Evolutionary conservation across 2,329 filamentous ascomycete species (phyloP).

Genomic region (Apiospora kogelbergensis): DNA sequence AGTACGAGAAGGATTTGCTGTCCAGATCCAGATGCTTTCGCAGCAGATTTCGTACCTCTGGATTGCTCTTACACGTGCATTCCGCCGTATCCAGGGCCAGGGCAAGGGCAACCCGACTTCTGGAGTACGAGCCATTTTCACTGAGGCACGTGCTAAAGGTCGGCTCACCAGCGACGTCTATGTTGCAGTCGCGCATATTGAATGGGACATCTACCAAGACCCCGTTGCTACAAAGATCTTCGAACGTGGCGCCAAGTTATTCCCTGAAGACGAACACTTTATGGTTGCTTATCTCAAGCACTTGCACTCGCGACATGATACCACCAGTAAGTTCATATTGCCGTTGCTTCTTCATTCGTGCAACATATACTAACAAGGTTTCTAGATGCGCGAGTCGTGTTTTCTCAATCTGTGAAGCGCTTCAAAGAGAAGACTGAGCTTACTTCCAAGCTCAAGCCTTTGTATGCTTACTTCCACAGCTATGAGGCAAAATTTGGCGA

Average conservation of each 20-base stretch:
- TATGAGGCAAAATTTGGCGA: slow-evolving; percentile 96
- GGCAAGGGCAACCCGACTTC: slow-evolving; percentile 58
- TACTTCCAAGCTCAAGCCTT: slow-evolving; percentile 72
- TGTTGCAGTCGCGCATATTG: slow-evolving; percentile 86
- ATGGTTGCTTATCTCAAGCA: slow-evolving; percentile 96
- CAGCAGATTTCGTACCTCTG: slow-evolving; percentile 89
- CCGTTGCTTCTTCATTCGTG: slow-evolving; percentile 17
- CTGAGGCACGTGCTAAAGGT: slow-evolving; percentile 82
- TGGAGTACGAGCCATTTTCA: slow-evolving; percentile 85
- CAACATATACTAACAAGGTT: slow-evolving; percentile 16
- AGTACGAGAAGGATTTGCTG: slow-evolving; percentile 66
- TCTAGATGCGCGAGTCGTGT: slow-evolving; percentile 87
- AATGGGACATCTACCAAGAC: slow-evolving; percentile 95
- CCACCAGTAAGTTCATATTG: slow-evolving; percentile 71
- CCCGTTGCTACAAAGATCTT: slow-evolving; percentile 92
- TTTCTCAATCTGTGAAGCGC: slow-evolving; percentile 88
- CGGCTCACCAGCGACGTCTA: slow-evolving; percentile 94
- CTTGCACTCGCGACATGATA: slow-evolving; percentile 86
- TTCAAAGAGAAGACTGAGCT: slow-evolving; percentile 76
- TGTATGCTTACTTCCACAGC: slow-evolving; percentile 91
- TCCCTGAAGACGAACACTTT: slow-evolving; percentile 90
- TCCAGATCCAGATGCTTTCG: slow-evolving; percentile 74
- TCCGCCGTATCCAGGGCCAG: slow-evolving; percentile 91
- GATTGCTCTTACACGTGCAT: slow-evolving; percentile 92
- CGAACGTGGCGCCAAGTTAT: slow-evolving; percentile 88